A percentile compares a stretch with the other conserved stretches of the same genome.
Conservation (phyloP, 257 asterid genomes). For the Cordia subcordata region DNA sequence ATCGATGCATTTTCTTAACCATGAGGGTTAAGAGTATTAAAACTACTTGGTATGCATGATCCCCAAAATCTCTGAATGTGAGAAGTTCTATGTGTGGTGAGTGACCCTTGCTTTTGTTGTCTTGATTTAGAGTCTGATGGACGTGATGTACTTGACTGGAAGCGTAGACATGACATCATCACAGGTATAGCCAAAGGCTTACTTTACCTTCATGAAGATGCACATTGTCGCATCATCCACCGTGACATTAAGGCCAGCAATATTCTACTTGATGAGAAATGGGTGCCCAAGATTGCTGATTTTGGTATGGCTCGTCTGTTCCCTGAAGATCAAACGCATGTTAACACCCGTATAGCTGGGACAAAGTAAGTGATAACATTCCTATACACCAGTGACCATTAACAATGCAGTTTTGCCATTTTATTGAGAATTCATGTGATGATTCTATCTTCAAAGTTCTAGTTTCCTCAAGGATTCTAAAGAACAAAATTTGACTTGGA, state of each 20-base stretch:
- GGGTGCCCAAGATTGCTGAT: conserved; percentile 94
- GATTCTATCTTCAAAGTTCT: background rate
- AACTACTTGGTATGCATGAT: too few relatives aligned
- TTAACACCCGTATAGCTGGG: conserved; percentile 86
- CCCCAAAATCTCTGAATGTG: background rate
- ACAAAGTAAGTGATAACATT: conserved; percentile 58
- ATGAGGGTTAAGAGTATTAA: too few relatives aligned
- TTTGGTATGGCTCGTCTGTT: conserved; percentile 90
- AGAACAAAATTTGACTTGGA: conserved; percentile 15
- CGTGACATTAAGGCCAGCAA: conserved; percentile 95
- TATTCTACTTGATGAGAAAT: conserved; percentile 76
- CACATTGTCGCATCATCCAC: conserved; percentile 72
- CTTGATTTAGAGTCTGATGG: conserved; percentile 43
- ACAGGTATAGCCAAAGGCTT: conserved; percentile 80
- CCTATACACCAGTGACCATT: background rate
- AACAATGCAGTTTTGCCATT: background rate
- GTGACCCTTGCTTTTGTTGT: conserved; percentile 15
- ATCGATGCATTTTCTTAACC: too few relatives aligned
- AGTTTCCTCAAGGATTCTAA: background rate
- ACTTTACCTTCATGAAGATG: conserved; percentile 83
- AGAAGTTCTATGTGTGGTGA: background rate
- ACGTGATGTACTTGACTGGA: conserved; percentile 63
- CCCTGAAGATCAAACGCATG: conserved; percentile 72
- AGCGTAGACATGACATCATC: conserved; percentile 65
- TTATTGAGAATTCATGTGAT: background rate